Evolutionary conservation across 352 stramenopile species (phyloP), one percentile per base, ranked within the genome.

Genomic region (Saprolegnia parasitica): DNA sequence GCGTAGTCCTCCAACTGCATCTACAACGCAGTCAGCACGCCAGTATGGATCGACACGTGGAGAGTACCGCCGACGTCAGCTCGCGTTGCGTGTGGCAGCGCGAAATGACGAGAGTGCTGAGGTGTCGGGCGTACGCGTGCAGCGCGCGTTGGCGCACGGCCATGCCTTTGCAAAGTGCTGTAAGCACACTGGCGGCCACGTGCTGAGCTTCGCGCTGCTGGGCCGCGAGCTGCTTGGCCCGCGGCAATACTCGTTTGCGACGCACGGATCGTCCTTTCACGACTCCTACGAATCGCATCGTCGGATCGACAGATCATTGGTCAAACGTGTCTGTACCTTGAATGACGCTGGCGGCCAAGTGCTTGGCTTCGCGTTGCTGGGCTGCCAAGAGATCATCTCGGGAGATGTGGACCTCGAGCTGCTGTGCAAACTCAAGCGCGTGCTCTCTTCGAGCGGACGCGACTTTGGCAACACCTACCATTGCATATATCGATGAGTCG

Each of bases 91-190:
- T 72, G 63, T 93, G 85, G 13, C 81, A 76, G 5, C 73, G 77
- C 54, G 88, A 80, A 52, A 91, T 83, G 65, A 90, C 91, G 46
- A 67, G 72, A 8, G 81, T 76, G 45, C 78, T 90, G n/a, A 93
- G 60, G 13, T 73, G 68, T 11, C 71, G 55, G 11, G 83, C 84
- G 18, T 74, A 58, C 9, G 72, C 24, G n/a, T 72, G 24, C 23
- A 70, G 63, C 49, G 79, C 68, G 20, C 61, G 50, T 15, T 65
- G 35, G 47, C 81, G 78, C n/a, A 73, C 57, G 0, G 52, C 16
- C 26, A 74, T 72, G 4, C 75, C 71, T 45, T 68, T 72, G 21
- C n/a, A 61, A 29, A 61, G 24, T 1, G 40, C 63, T 62, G 62
- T 46, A 21, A 70, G 45, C 32, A 70, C 63, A 29, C 63, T 52